A percentile compares a stretch with the other conserved stretches of the same genome.
Conservation (phyloP, 768 basidiomycete genomes). For the Omphalotus guepiniiformis region DNA sequence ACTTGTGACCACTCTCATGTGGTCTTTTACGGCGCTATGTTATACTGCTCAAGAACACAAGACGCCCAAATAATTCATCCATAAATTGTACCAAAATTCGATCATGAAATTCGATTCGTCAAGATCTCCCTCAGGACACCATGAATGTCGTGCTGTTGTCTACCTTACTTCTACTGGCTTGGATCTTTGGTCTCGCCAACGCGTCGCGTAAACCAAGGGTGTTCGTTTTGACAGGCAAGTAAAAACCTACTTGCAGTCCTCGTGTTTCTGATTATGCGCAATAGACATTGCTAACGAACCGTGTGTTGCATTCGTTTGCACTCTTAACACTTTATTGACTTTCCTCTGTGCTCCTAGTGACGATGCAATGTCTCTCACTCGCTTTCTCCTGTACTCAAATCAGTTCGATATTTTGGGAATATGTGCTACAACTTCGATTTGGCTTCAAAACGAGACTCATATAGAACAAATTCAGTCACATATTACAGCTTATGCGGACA, state of each 20-base stretch:
- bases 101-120: too few relatives aligned
- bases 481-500: conserved; percentile 7
- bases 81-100: too few relatives aligned
- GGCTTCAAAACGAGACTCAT: conserved; percentile 10
- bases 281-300: conserved; percentile 3
- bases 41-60: too few relatives aligned
- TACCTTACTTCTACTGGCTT: too few relatives aligned
- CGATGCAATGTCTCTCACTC: conserved; percentile 25
- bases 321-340: not conserved
- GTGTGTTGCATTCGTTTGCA: not conserved
- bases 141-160: too few relatives aligned
- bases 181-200: too few relatives aligned
- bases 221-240: conserved; percentile 1
- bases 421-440: conserved; percentile 13
- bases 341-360: not conserved
- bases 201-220: not conserved
- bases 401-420: conserved; percentile 11
- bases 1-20: too few relatives aligned
- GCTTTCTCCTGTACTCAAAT: conserved; percentile 13
- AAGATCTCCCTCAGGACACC: too few relatives aligned
- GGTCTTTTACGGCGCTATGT: too few relatives aligned
- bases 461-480: conserved; percentile 6
- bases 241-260: not conserved
- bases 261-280: not conserved
- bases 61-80: too few relatives aligned